A percentile compares a stretch with the other conserved stretches of the same genome.
phyloP scores from a whole-genome alignment of 768 basidiomycete species.

The Boletus rubroflammeus region DNA sequence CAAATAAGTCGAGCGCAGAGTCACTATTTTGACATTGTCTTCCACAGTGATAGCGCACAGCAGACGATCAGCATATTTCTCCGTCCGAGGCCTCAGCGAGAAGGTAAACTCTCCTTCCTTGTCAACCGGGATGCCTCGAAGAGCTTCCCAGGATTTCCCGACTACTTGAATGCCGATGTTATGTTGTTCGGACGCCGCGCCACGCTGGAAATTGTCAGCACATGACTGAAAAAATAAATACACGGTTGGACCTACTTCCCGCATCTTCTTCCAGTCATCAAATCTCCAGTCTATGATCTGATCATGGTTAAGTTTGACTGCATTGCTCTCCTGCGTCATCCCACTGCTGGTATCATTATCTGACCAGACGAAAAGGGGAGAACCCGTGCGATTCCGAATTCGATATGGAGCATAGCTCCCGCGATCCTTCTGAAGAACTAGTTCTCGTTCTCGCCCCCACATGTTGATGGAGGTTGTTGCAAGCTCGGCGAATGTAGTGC shows the following conservation, averaged over 20 bases:
- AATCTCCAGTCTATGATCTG: conserved; percentile 92
- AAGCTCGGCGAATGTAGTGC: conserved; percentile 85
- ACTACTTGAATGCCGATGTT: conserved; percentile 81
- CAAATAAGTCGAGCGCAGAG: conserved; percentile 87
- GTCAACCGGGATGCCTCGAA: conserved; percentile 88
- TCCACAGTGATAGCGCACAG: conserved; percentile 87
- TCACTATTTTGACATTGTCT: conserved; percentile 92
- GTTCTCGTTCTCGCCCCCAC: conserved; percentile 71
- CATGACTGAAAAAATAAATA: background rate
- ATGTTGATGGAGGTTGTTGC: conserved; percentile 68
- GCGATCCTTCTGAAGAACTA: conserved; percentile 68
- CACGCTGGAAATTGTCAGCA: conserved; percentile 33
- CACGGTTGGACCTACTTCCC: conserved; percentile 60
- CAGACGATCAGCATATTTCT: conserved; percentile 74
- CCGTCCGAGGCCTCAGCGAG: conserved; percentile 72
- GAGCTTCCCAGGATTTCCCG: conserved; percentile 84
- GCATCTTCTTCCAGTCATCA: conserved; percentile 90
- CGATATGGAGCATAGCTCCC: conserved; percentile 93
- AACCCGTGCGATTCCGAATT: conserved; percentile 87
- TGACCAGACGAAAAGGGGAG: conserved; percentile 81
- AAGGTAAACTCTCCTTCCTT: conserved; percentile 90
- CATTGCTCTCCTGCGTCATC: conserved; percentile 44
- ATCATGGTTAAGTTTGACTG: conserved; percentile 65
- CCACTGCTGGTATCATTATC: conserved; percentile 58
- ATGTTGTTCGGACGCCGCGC: conserved; percentile 64